Conservation (phyloP, 2,329 filamentous ascomycete genomes). For the Pseudogymnoascus sp. region DNA sequence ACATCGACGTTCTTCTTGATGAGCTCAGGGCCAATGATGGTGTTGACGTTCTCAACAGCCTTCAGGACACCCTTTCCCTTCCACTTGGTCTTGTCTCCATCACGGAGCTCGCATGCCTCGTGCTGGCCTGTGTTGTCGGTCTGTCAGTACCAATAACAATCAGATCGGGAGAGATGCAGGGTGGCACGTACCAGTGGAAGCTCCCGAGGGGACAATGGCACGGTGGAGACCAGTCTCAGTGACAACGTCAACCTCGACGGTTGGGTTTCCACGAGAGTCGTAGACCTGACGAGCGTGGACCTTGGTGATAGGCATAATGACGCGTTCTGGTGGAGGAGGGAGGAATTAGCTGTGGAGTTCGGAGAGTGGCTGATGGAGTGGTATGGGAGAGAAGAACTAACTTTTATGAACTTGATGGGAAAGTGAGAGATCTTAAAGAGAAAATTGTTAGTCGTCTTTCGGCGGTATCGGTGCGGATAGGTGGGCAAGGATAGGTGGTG, state of each 20-base stretch:
- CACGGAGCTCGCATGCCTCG: conserved; percentile 84
- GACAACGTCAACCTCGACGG: conserved; percentile 95
- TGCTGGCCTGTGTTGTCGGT: conserved; percentile 57
- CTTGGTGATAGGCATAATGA: conserved; percentile 82
- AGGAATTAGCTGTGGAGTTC: neutral
- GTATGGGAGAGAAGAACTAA: neutral
- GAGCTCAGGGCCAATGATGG: conserved; percentile 67
- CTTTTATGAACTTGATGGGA: neutral
- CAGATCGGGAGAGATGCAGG: conserved; percentile 18
- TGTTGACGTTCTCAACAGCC: conserved; percentile 81
- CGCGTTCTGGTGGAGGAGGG: conserved; percentile 13
- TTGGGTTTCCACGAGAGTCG: conserved; percentile 98
- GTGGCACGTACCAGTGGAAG: conserved; percentile 69
- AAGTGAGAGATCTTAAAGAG: conserved; percentile 1
- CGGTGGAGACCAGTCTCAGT: conserved; percentile 95
- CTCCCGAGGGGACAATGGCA: conserved; percentile 93
- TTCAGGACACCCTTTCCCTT: conserved; percentile 79
- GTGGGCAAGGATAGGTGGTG: neutral
- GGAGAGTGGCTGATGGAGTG: neutral
- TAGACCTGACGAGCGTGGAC: conserved; percentile 91
- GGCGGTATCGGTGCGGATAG: neutral
- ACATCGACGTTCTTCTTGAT: conserved; percentile 78
- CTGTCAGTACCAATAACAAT: conserved; percentile 14
- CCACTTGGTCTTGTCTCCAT: conserved; percentile 83
- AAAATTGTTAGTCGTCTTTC: neutral